These are phyloP conservation scores for Hamamelis virginiana DNA, from an alignment of 164 flowering plant species.

Conservation along the genomic window DNA sequence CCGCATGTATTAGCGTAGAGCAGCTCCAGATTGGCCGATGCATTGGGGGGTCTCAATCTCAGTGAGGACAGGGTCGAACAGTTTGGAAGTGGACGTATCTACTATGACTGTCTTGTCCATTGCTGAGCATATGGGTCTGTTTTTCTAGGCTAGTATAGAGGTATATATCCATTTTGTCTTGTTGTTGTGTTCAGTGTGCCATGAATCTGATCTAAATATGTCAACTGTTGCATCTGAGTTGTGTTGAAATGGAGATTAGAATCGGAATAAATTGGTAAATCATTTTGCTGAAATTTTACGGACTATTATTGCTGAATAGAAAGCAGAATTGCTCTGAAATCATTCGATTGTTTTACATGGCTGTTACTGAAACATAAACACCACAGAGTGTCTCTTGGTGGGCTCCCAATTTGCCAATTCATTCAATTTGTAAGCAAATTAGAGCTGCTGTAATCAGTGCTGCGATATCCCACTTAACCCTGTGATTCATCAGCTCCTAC, in stretches of 20 bases:
- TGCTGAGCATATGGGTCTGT: not conserved
- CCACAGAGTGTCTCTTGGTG: too few species aligned
- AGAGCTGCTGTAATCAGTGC: not conserved
- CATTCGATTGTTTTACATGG: too few species aligned
- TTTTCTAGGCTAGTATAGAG: not conserved
- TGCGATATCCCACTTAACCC: not conserved
- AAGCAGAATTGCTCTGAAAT: too few species aligned
- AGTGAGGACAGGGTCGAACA: conserved; percentile 33
- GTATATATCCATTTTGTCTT: not conserved
- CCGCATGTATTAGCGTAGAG: conserved; percentile 49
- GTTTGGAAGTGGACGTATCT: conserved; percentile 14
- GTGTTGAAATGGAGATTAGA: not conserved
- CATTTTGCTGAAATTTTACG: too few species aligned
- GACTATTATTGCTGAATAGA: too few species aligned
- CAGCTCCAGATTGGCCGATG: conserved; percentile 44
- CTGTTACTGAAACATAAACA: too few species aligned
- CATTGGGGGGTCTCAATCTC: conserved; percentile 41
- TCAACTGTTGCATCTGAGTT: not conserved
- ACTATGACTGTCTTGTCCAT: too few species aligned
- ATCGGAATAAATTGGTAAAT: conserved; percentile 1
- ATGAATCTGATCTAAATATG: not conserved
- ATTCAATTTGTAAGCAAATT: too few species aligned
- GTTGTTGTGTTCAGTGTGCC: not conserved
- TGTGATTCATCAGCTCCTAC: not conserved
- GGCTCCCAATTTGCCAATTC: too few species aligned